phyloP scores from a whole-genome alignment of 208 protist genomes.

The Leptomonas seymouri region DNA sequence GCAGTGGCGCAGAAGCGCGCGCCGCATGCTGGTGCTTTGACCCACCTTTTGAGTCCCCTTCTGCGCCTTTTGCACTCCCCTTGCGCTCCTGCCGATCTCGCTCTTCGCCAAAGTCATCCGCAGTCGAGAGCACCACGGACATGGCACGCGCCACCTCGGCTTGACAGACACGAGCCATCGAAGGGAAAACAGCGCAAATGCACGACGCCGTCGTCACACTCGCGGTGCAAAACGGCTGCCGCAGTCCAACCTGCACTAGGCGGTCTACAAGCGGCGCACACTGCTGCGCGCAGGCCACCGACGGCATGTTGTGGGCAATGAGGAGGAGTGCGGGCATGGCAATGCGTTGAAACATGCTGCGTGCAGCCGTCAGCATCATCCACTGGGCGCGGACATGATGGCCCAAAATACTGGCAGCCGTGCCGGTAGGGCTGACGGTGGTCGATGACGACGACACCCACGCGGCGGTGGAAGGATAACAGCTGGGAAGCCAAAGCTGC shows the following conservation, averaged over 20 bases:
- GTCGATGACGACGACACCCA: constrained; percentile 4
- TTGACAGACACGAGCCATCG: constrained; percentile 44
- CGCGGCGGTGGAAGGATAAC: constrained; percentile 20
- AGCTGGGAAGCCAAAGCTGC: constrained; percentile 19
- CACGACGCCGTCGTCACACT: constrained; percentile 45
- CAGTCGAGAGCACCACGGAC: constrained; percentile 46
- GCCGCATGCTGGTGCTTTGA: neutral
- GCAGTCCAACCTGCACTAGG: constrained; percentile 48
- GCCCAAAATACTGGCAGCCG: neutral
- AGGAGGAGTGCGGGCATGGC: constrained; percentile 62
- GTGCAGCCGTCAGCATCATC: constrained; percentile 26
- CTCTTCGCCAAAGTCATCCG: constrained; percentile 11
- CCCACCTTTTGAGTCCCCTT: neutral
- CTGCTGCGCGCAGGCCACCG: constrained; percentile 22
- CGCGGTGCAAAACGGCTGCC: constrained; percentile 52
- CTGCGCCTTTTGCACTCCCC: neutral
- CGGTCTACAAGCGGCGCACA: constrained; percentile 38
- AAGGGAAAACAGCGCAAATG: constrained; percentile 54
- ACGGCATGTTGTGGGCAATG: constrained; percentile 68
- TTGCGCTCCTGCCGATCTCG: neutral
- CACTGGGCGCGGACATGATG: constrained; percentile 5
- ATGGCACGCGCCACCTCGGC: constrained; percentile 47
- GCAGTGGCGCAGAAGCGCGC: neutral
- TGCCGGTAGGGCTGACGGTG: neutral
- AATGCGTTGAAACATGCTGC: constrained; percentile 39